Base-by-base conservation (phyloP, 2,329 filamentous ascomycete genomes). In the Trichoderma afroharzianum region DNA sequence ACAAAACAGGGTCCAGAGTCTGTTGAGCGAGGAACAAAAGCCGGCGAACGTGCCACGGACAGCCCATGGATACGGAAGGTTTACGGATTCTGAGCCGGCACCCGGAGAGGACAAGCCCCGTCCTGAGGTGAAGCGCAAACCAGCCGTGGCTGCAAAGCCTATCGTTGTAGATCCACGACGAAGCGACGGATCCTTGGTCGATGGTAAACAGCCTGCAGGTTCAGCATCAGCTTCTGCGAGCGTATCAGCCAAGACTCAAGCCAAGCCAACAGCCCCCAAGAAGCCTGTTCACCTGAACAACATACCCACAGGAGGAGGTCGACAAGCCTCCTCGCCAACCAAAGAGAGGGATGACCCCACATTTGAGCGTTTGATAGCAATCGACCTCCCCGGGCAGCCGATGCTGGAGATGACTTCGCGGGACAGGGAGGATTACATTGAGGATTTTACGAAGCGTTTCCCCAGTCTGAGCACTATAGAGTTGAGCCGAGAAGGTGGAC, bases 61-160 rank as follows among this genome's bases (percentile, higher is more conserved):
- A 0, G 95, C 95, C 1, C 91, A 95, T 74, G 95, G 95, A 0
- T 98, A 98, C 79, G 96, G 96, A 8, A 91, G 91, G 72, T 98
- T 93, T 80, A 94, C 95, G 24, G 92, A 91, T 74, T 80, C 82
- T 3, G 80, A 82, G 5, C 76, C 80, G 18, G 76, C 79, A 4
- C 77, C 79, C n/a, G 80, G 74, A 74, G 82, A 80, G 64, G 82
- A 83, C 24, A 83, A 82, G 74, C 73, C 81, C 30, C 75, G 81
- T 0, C 86, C 86, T 3, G 81, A 82, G 26, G 78, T 87, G 14
- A 85, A 85, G 7, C 81, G 85, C 28, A 91, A 91, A 76, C 85
- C 87, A 3, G 76, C 87, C 11, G 79, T 76, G 63, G 80, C 76
- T 33, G 70, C 77, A 39, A 81, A 80, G 63, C 71, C 79, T 68